Percentiles rank a stretch among this genome's conserved stretches.
Conservation (phyloP, 2,329 filamentous ascomycete genomes). For the Zelopaecilomyces penicillatus region DNA sequence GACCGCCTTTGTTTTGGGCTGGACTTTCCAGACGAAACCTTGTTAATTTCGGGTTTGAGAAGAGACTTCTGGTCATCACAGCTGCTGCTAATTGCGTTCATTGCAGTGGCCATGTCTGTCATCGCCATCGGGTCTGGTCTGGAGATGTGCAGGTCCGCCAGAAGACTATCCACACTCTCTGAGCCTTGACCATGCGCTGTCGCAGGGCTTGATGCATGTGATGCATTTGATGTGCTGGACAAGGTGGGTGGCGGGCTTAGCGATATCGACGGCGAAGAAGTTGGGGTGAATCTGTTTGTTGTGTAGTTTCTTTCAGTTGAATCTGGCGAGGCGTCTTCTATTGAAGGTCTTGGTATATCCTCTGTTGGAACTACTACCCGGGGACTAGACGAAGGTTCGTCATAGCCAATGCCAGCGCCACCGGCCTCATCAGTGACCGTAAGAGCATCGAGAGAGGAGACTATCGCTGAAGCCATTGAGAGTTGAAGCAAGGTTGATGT, state of each 20-base stretch:
- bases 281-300: constrained; percentile 1
- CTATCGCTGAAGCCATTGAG: background rate
- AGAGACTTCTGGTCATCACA: constrained; percentile 3
- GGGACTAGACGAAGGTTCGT: background rate
- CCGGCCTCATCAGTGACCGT: background rate
- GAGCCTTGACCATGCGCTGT: background rate
- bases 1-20: constrained; percentile 7
- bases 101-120: constrained; percentile 2
- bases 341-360: constrained; percentile 12
- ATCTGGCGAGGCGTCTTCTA: constrained; percentile 4
- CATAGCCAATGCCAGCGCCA: background rate
- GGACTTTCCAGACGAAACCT: background rate
- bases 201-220: background rate
- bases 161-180: background rate
- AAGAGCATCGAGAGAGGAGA: background rate
- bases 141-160: constrained; percentile 8
- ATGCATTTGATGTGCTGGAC: background rate
- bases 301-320: constrained; percentile 5
- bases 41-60: constrained; percentile 1
- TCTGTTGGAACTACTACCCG: background rate
- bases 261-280: constrained; percentile 2
- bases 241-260: background rate
- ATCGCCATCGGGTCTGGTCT: constrained; percentile 1
- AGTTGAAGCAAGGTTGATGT: background rate
- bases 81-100: constrained; percentile 7